Evolutionary conservation across 2,329 filamentous ascomycete genomes (phyloP).

Genomic region (Fusarium albosuccineum): DNA sequence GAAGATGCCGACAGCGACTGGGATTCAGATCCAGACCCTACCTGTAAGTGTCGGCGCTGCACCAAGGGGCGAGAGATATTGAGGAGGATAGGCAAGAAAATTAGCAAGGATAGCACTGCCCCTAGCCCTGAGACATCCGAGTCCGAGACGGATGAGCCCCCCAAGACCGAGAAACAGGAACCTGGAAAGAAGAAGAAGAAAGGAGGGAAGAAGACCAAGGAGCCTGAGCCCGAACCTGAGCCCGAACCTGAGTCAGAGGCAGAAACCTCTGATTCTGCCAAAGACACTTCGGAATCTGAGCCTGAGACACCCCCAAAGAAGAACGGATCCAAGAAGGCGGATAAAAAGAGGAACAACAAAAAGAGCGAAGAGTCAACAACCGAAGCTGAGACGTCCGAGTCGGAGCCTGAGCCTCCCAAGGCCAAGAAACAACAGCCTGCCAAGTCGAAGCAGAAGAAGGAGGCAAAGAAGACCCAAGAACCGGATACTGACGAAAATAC

Average conservation of each 20-base stretch:
- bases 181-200: constrained; percentile 41
- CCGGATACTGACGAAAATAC: constrained; percentile 27
- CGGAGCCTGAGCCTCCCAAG: constrained; percentile 31
- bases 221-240: constrained; percentile 41
- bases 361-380: constrained; percentile 21
- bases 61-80: constrained; percentile 39
- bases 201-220: constrained; percentile 35
- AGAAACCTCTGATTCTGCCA: constrained; percentile 43
- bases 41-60: constrained; percentile 47
- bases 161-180: constrained; percentile 33
- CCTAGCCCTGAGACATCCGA: constrained; percentile 31
- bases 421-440: constrained; percentile 26
- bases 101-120: constrained; percentile 16
- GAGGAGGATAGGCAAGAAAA: constrained; percentile 40
- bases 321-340: constrained; percentile 35
- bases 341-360: constrained; percentile 23
- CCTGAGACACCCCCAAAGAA: constrained; percentile 29
- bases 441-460: constrained; percentile 27
- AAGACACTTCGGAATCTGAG: constrained; percentile 37
- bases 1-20: constrained; percentile 44
- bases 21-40: constrained; percentile 52
- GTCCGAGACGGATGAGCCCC: constrained; percentile 38
- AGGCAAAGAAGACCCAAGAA: constrained; percentile 23
- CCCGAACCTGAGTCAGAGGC: constrained; percentile 42
- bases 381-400: constrained; percentile 31